A percentile compares a stretch with the other conserved stretches of the same genome.
Evolutionary conservation across 2,329 filamentous ascomycete species (phyloP).

Genomic region (Fusarium agapanthi): DNA sequence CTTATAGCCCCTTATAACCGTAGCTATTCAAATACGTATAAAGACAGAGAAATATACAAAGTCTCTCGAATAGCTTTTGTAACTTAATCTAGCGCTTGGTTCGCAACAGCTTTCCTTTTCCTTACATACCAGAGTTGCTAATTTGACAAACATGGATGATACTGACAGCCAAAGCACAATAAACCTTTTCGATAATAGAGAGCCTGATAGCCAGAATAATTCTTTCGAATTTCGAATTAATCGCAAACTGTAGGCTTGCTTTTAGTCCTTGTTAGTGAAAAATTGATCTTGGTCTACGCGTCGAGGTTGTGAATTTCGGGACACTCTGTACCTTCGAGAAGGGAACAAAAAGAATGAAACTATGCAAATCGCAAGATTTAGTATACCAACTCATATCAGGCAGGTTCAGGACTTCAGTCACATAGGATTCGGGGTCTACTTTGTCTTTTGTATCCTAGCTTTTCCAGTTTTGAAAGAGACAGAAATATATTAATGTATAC

Average conservation of each 20-base stretch:
- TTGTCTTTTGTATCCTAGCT: too few species aligned
- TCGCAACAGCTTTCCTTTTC: not conserved
- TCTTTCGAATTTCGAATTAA: rapidly evolving
- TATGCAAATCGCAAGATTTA: not conserved
- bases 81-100: not conserved
- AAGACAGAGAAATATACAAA: too few species aligned
- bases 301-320: too few species aligned
- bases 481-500: not conserved
- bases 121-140: too few species aligned
- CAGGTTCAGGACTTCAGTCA: not conserved
- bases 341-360: too few species aligned
- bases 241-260: not conserved
- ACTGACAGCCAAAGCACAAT: not conserved
- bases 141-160: not conserved
- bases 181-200: too few species aligned
- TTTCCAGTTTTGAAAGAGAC: not conserved
- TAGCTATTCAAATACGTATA: too few species aligned
- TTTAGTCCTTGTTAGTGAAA: not conserved
- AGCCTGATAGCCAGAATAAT: not conserved
- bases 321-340: not conserved
- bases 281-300: not conserved
- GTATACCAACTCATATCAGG: not conserved
- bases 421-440: not conserved
- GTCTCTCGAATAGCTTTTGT: too few species aligned
- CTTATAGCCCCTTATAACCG: not conserved